phyloP scores from a whole-genome alignment of 2,329 filamentous ascomycete species.

The Dendrostoma leiphaemia region DNA sequence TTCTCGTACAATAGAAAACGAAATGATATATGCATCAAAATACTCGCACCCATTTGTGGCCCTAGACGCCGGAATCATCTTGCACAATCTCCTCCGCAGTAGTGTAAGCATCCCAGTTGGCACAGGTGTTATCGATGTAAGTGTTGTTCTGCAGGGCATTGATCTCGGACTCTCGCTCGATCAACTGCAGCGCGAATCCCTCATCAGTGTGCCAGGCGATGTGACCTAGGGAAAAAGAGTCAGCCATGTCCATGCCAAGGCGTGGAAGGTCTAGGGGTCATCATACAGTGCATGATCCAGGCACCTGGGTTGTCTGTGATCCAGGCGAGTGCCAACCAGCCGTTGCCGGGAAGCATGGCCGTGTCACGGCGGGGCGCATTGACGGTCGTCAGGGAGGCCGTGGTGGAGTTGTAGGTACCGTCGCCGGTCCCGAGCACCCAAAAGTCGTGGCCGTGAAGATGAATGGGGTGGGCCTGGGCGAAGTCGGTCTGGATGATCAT shows the following conservation, averaged over 20 bases:
- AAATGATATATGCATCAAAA: too few relatives aligned
- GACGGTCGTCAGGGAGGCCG: background rate
- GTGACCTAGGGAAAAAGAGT: background rate
- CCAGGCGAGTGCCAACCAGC: conserved; percentile 9
- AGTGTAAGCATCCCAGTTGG: conserved; percentile 29
- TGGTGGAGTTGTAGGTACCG: background rate
- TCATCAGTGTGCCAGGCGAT: conserved; percentile 36
- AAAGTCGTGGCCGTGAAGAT: conserved; percentile 14
- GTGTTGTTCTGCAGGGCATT: conserved; percentile 20
- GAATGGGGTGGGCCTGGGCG: conserved; percentile 5
- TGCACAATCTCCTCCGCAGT: conserved; percentile 22
- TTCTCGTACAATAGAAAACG: too few relatives aligned
- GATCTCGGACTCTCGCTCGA: conserved; percentile 28
- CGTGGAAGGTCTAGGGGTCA: background rate
- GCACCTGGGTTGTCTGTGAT: conserved; percentile 14
- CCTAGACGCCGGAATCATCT: conserved; percentile 33
- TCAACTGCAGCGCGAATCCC: conserved; percentile 42
- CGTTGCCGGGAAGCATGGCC: conserved; percentile 9
- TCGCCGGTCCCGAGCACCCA: background rate
- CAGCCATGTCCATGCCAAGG: background rate
- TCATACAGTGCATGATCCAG: conserved; percentile 6
- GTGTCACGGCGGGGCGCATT: conserved; percentile 9
- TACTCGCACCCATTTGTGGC: background rate
- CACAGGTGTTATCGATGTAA: conserved; percentile 28
- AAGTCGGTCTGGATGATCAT: conserved; percentile 11